Conservation (phyloP, 495 filamentous ascomycete genomes). For the Evansstolkia leycettana region DNA sequence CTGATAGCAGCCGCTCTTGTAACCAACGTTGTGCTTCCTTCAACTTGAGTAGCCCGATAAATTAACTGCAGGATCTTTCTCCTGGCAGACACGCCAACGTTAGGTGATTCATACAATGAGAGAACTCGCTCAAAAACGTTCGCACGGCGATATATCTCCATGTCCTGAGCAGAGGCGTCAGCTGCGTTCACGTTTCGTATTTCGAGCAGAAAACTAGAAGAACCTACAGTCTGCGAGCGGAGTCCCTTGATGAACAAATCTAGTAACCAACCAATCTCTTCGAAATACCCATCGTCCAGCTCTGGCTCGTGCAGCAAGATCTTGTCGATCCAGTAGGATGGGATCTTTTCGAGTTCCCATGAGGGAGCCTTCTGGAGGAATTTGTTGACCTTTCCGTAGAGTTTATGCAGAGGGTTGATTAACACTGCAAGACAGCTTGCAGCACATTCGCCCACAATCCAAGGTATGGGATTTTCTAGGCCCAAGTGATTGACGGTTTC, state of each 20-base stretch:
- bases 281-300: slow-evolving; percentile 60
- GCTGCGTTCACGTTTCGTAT: no score
- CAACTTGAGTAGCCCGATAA: slow-evolving; percentile 58
- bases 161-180: slow-evolving; percentile 36
- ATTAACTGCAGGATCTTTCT: slow-evolving; percentile 62
- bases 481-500: slow-evolving; percentile 53
- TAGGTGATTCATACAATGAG: slow-evolving; percentile 54
- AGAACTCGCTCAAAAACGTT: slow-evolving; percentile 72
- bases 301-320: slow-evolving; percentile 59
- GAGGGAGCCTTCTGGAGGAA: slow-evolving; percentile 65
- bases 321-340: slow-evolving; percentile 57
- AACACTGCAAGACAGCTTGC: slow-evolving; percentile 55
- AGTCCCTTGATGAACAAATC: slow-evolving; percentile 61
- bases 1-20: slow-evolving; percentile 71
- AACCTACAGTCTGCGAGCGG: slow-evolving; percentile 39
- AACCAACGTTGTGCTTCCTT: slow-evolving; percentile 74
- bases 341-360: slow-evolving; percentile 64
- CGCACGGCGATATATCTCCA: slow-evolving; percentile 71
- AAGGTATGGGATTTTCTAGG: slow-evolving; percentile 49
- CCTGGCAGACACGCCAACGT: slow-evolving; percentile 42
- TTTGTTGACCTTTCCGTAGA: slow-evolving; percentile 79
- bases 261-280: slow-evolving; percentile 72
- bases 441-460: slow-evolving; percentile 62
- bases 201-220: background rate
- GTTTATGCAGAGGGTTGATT: slow-evolving; percentile 61